Conservation (phyloP, 2,329 filamentous ascomycete genomes). For the Aspergillus tamarii region DNA sequence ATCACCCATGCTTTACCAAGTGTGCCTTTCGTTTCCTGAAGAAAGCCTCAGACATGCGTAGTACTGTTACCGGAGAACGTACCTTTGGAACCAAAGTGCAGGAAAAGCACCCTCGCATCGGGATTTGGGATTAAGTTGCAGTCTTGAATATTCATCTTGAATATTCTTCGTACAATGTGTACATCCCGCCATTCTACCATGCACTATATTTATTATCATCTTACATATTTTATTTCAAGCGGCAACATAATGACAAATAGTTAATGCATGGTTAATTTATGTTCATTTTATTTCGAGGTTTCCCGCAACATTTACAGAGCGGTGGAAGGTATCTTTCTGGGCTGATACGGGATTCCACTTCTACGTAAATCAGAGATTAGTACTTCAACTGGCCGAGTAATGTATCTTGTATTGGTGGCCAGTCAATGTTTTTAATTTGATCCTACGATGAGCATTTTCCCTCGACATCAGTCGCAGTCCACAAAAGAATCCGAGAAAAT, state of each 20-base stretch:
- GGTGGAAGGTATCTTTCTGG: not conserved
- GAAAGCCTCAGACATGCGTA: not conserved
- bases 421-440: too few relatives aligned
- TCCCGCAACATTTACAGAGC: not conserved
- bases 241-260: not conserved
- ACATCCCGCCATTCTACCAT: not conserved
- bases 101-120: not conserved
- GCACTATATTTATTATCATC: not conserved
- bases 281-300: not conserved
- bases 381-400: too few relatives aligned
- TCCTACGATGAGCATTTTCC: too few relatives aligned
- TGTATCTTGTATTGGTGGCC: too few relatives aligned
- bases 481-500: too few relatives aligned
- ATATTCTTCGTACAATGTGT: not conserved
- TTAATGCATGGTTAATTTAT: not conserved
- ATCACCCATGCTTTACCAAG: slow-evolving; percentile 15
- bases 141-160: not conserved
- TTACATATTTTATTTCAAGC: not conserved
- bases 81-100: not conserved
- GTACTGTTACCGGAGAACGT: not conserved
- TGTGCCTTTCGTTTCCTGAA: slow-evolving; percentile 24
- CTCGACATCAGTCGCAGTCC: too few relatives aligned
- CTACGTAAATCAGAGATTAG: too few relatives aligned
- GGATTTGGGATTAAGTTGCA: slow-evolving; percentile 5
- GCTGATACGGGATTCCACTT: not conserved